Evolutionary conservation across 768 basidiomycete species (phyloP), one percentile per base, ranked within the genome.

Genomic region (Naganishia friedmannii): DNA sequence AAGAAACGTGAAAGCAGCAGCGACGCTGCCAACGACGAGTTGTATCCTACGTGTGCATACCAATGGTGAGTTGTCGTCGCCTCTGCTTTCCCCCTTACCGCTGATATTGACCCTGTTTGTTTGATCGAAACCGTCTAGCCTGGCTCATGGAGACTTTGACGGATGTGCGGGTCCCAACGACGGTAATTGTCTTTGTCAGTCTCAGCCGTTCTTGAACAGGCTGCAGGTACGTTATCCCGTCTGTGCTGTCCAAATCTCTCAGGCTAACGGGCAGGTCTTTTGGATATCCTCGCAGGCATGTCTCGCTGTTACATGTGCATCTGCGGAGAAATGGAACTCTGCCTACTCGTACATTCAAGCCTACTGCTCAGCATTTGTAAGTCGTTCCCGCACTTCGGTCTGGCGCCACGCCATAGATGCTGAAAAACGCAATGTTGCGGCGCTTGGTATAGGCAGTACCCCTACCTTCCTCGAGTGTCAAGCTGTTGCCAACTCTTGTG

Each of bases 361-460:
- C 10, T 63, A 63, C 42, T 63, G 60, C 26, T 10, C 39, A 3
- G 39, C n/a, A 8, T 63, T 63, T 28, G 60, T 63, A 63, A 26
- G 60, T 63, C n/a, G 15, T 13, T 28, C 29, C 34, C 32, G 7
- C 42, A 28, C 39, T 17, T 15, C 12, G 6, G 4, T 7, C 19
- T 2, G 21, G 2, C 7, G 17, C 23, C 21, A 0, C 5, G 26
- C n/a, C 29, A 42, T 8, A 13, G 13, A 51, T 23, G n/a, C 48
- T n/a, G 48, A n/a, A 51, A 26, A 26, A 42, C 42, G 39, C 5
- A 63, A 10, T 1, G 26, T 19, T 4, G 34, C 21, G 9, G 17
- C 5, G 13, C 4, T 26, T 8, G 29, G n/a, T 17, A 37, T 29
- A 63, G 60, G 39, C 23, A 9, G 39, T 63, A 13, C 19, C 37